Conservation (phyloP, 2,329 filamentous ascomycete genomes). For the Penicillium janthinellum region DNA sequence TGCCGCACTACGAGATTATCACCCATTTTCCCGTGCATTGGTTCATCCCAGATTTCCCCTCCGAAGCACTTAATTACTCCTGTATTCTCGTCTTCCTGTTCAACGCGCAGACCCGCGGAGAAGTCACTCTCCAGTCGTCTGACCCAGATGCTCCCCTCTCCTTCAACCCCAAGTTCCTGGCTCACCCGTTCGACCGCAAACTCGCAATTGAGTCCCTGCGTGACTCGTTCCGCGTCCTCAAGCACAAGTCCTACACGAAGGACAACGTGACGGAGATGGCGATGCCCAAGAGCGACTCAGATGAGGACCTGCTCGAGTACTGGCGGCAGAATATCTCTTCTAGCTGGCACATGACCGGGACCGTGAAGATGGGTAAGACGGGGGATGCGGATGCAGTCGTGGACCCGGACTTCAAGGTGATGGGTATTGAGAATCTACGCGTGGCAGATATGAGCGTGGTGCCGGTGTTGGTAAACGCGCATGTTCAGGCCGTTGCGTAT, state of each 20-base stretch:
- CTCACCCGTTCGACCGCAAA: constrained; percentile 57
- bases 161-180: constrained; percentile 58
- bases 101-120: constrained; percentile 58
- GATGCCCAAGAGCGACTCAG: constrained; percentile 52
- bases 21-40: constrained; percentile 53
- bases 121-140: constrained; percentile 55
- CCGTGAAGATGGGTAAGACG: constrained; percentile 58
- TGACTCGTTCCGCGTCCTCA: constrained; percentile 45
- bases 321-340: constrained; percentile 51
- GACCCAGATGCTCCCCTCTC: constrained; percentile 54
- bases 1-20: constrained; percentile 61
- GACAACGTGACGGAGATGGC: constrained; percentile 47
- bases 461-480: constrained; percentile 49
- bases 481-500: constrained; percentile 58
- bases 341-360: constrained; percentile 61
- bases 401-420: constrained; percentile 46
- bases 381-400: constrained; percentile 52
- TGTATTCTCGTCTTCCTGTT: constrained; percentile 53
- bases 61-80: constrained; percentile 46
- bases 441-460: constrained; percentile 49
- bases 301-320: constrained; percentile 57
- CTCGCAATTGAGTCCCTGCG: constrained; percentile 54
- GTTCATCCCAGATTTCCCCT: constrained; percentile 32
- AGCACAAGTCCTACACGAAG: constrained; percentile 49
- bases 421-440: constrained; percentile 43